These are phyloP conservation scores for Talaromyces sp. DNA, from an alignment of 2,329 filamentous ascomycete genomes.

Conservation along the genomic window DNA sequence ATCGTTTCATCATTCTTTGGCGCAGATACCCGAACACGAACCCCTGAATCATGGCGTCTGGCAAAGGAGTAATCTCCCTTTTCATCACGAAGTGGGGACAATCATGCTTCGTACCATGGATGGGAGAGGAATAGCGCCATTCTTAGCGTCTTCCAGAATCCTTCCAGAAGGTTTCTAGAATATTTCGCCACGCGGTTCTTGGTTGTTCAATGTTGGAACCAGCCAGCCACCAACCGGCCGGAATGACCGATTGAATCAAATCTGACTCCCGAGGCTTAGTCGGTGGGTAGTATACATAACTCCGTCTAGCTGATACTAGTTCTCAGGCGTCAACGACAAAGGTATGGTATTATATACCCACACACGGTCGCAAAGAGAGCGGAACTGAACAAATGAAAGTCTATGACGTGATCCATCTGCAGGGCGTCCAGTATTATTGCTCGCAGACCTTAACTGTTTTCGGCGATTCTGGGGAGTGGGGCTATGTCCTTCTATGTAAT, in stretches of 20 bases:
- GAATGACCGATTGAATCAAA: background rate
- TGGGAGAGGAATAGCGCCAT: background rate
- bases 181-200: conserved; percentile 10
- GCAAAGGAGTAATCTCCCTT: conserved; percentile 6
- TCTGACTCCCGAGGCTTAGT: too few species aligned
- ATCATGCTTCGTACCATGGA: background rate
- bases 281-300: too few species aligned
- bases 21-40: background rate
- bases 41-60: background rate
- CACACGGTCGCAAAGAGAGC: too few species aligned
- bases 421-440: background rate
- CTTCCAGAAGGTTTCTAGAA: conserved; percentile 39
- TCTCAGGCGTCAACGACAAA: too few species aligned
- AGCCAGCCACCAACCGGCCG: conserved; percentile 7
- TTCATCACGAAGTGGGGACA: background rate
- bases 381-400: too few species aligned
- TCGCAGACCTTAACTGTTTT: conserved; percentile 5
- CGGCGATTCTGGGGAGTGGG: conserved; percentile 3
- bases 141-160: conserved; percentile 34
- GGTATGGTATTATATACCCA: too few species aligned
- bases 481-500: background rate
- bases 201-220: conserved; percentile 8
- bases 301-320: too few species aligned
- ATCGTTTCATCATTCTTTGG: background rate
- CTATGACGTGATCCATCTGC: conserved; percentile 14